Base-by-base conservation (phyloP, 768 basidiomycete species). In the Roridomyces roridus region DNA sequence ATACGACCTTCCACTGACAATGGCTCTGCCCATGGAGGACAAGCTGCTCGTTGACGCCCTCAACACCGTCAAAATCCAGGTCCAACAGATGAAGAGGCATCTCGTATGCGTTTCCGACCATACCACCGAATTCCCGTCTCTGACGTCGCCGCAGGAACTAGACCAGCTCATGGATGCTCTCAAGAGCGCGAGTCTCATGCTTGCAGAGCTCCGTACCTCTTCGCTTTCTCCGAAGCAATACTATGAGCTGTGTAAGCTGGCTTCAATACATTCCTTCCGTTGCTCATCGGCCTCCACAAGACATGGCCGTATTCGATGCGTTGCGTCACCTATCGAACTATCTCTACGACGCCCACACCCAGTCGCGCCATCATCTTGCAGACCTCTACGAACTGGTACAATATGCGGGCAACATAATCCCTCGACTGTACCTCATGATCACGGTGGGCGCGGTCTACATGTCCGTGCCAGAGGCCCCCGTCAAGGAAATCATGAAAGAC, bases 401-500 rank as follows among this genome's bases (percentile, higher is more conserved):
- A 84, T 99, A 96, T 71, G 94, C 94, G 31, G 94, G 94, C 69
- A 96, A 96, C 71, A 96, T 97, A 71, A 89, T 96, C 45, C 94
- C 94, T 23, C 87, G 94, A 17, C 80, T 93, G 31, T 94, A 98
- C 75, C 91, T 98, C 67, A 98, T 99, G 97, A 97, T 98, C 66
- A 98, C 97, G 35, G 96, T 99, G 59, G 97, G 97, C 62, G 93
- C 96, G 1, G 96, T 98, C 31, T 99, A 98, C 81, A 98, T 99
- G 97, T 95, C 94, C 25, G 88, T 98, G 47, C 87, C 94, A 3
- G 96, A 97, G 56, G 96, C 96, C 10, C 96, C 96, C 5, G 88
- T 98, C 52, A 97, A 95, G 80, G 96, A 99, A 77, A 94, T 99
- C 60, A 99, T 98, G 96, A 98, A 97, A 81, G 97, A 99, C 74